These are phyloP conservation scores for Agroathelia rolfsii DNA, from an alignment of 1,284 basidiomycete species.

Conservation along the genomic window DNA sequence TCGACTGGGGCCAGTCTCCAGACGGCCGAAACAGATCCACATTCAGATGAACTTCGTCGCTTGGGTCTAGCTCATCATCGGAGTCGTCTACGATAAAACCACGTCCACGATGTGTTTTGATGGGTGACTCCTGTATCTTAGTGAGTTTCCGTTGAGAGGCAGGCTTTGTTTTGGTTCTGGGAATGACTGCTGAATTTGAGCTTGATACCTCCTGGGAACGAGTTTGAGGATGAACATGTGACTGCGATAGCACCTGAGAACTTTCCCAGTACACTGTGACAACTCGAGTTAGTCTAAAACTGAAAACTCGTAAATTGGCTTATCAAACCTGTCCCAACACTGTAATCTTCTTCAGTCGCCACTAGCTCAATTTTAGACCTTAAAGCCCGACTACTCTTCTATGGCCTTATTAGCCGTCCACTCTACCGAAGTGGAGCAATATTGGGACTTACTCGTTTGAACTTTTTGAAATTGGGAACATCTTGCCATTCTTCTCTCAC, in stretches of 20 bases:
- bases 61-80: constrained; percentile 15
- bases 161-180: constrained; percentile 7
- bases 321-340: constrained; percentile 41
- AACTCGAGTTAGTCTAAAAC: constrained; percentile 1
- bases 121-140: constrained; percentile 7
- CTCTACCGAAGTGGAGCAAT: neutral
- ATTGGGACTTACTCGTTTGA: constrained; percentile 54
- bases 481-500: constrained; percentile 40
- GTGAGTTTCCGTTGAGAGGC: constrained; percentile 7
- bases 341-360: constrained; percentile 43
- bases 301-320: constrained; percentile 4
- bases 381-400: constrained; percentile 24
- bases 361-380: constrained; percentile 41
- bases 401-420: constrained; percentile 1
- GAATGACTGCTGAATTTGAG: constrained; percentile 13
- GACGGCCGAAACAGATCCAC: constrained; percentile 20
- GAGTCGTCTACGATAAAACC: constrained; percentile 19
- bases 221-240: constrained; percentile 11
- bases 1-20: constrained; percentile 8
- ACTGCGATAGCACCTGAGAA: constrained; percentile 15
- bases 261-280: constrained; percentile 45
- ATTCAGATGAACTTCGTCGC: constrained; percentile 17
- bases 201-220: constrained; percentile 8
- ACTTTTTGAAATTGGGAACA: constrained; percentile 77
- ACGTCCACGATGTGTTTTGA: constrained; percentile 12